A percentile compares a stretch with the other conserved stretches of the same genome.
phyloP scores from a whole-genome alignment of 2,329 filamentous ascomycete genomes.

The Penicillium corylophilum region DNA sequence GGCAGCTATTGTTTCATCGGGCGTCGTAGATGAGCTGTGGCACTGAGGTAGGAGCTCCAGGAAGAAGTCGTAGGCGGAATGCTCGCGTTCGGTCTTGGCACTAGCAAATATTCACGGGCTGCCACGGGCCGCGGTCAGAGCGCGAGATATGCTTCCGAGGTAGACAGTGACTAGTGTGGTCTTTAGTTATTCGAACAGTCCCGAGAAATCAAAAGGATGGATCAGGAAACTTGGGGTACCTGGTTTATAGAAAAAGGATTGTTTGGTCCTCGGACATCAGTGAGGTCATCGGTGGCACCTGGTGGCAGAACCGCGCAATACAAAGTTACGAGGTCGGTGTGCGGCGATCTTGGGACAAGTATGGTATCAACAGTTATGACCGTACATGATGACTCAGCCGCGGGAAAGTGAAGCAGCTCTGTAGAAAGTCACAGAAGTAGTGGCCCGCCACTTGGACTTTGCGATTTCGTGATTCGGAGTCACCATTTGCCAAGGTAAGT shows the following conservation, averaged over 20 bases:
- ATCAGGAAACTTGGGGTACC: constrained; percentile 2
- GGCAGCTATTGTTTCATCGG: constrained; percentile 6
- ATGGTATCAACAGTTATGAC: neutral
- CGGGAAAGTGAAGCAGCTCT: neutral
- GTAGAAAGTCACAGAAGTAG: neutral
- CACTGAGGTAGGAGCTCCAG: constrained; percentile 3
- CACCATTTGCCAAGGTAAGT: neutral
- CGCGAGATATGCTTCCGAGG: constrained; percentile 7
- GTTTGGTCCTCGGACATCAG: constrained; percentile 11
- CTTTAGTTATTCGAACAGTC: neutral
- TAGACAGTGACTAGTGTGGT: neutral
- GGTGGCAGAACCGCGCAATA: constrained; percentile 9
- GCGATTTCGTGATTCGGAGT: neutral
- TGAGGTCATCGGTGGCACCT: constrained; percentile 28
- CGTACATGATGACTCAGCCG: neutral
- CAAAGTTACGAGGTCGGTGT: neutral
- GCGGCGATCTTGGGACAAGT: neutral
- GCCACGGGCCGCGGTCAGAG: constrained; percentile 12
- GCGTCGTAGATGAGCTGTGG: neutral
- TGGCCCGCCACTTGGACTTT: neutral
- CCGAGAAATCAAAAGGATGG: neutral
- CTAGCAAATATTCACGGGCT: constrained; percentile 22
- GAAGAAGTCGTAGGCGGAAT: constrained; percentile 19
- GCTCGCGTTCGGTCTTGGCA: constrained; percentile 25
- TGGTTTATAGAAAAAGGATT: constrained; percentile 1